Conservation (phyloP, 2,329 filamentous ascomycete genomes). For the Alternaria angustiovoidea region DNA sequence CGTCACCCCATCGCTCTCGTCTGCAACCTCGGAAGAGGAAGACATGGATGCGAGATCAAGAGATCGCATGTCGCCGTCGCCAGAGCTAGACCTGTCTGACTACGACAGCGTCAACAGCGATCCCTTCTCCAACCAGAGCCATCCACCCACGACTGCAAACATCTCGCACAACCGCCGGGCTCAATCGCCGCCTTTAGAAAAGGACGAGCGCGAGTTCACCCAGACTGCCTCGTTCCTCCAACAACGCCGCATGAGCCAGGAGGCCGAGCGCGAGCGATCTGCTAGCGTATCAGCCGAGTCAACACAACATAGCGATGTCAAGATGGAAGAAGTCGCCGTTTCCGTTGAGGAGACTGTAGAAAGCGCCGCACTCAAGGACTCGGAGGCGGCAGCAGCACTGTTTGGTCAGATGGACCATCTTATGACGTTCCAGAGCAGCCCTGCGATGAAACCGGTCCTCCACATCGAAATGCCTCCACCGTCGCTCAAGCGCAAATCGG, state of each 20-base stretch:
- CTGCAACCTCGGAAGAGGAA: slow-evolving; percentile 74
- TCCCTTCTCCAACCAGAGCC: slow-evolving; percentile 65
- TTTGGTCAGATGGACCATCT: slow-evolving; percentile 57
- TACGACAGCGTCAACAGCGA: slow-evolving; percentile 73
- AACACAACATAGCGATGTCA: slow-evolving; percentile 36
- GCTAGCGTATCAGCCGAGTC: slow-evolving; percentile 50
- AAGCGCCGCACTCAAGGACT: slow-evolving; percentile 59
- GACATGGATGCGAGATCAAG: slow-evolving; percentile 67
- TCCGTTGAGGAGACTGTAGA: slow-evolving; percentile 57
- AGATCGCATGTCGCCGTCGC: slow-evolving; percentile 81
- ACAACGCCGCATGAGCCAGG: slow-evolving; percentile 59
- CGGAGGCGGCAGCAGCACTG: slow-evolving; percentile 58
- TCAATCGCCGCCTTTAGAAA: slow-evolving; percentile 88
- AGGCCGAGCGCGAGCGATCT: slow-evolving; percentile 52
- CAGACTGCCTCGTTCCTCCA: slow-evolving; percentile 89
- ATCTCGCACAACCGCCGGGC: slow-evolving; percentile 71
- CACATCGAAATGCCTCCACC: slow-evolving; percentile 45
- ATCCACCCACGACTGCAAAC: slow-evolving; percentile 52
- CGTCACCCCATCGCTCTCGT: slow-evolving; percentile 87
- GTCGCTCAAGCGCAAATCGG: slow-evolving; percentile 41
- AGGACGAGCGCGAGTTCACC: slow-evolving; percentile 95
- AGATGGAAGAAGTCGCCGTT: slow-evolving; percentile 50
- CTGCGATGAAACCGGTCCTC: slow-evolving; percentile 53
- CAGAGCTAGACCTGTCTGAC: slow-evolving; percentile 91
- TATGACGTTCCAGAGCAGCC: slow-evolving; percentile 56